A percentile compares a stretch with the other conserved stretches of the same genome.
Evolutionary conservation across 495 filamentous ascomycete species (phyloP).

Genomic region (Penicillium robsamsonii): DNA sequence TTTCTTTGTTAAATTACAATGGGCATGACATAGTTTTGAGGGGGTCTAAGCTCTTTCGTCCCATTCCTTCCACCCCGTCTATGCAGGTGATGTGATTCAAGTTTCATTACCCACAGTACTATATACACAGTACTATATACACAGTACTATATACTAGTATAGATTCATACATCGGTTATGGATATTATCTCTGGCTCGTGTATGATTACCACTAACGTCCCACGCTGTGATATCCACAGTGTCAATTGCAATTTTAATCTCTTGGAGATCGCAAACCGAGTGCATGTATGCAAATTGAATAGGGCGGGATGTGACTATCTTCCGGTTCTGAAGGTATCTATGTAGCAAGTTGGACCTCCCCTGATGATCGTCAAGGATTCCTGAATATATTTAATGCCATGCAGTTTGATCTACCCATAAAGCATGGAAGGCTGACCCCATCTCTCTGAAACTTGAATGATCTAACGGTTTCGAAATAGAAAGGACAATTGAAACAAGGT

Average conservation of each 20-base stretch:
- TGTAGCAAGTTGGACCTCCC: neutral
- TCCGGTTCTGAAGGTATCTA: neutral
- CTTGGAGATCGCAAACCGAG: neutral
- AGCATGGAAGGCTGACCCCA: neutral
- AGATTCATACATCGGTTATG: neutral
- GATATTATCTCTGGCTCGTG: neutral
- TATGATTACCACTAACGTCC: neutral
- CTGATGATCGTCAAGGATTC: constrained; percentile 10
- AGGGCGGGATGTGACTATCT: neutral
- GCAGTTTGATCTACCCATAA: neutral
- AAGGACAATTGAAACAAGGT: neutral
- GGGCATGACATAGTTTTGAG: neutral
- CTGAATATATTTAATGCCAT: constrained; percentile 2
- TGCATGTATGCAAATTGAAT: neutral
- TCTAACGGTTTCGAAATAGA: neutral
- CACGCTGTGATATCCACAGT: neutral
- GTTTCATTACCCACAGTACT: neutral
- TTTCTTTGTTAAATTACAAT: neutral
- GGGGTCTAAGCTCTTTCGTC: neutral
- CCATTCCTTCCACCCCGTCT: neutral
- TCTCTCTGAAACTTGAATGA: neutral
- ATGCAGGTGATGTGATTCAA: neutral
- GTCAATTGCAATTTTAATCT: neutral
- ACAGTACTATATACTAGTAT: neutral
- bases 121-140: too few species aligned